Evolutionary conservation across 169 alveolate species (phyloP).

Genomic region (Babesia bovis): DNA sequence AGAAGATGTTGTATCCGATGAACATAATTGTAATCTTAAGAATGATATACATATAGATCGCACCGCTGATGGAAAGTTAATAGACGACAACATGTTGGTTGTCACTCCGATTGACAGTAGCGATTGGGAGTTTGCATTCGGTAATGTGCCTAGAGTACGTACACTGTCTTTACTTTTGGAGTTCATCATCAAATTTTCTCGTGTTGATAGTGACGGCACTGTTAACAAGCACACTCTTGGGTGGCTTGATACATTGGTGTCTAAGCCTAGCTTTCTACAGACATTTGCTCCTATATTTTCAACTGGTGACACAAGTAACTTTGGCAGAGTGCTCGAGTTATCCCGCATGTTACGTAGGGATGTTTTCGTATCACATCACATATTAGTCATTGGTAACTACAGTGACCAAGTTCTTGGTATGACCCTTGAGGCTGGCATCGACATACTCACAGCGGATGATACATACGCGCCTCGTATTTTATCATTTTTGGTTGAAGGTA

Average conservation of each 20-base stretch:
- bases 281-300: constrained; percentile 22
- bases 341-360: constrained; percentile 31
- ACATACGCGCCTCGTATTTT: background rate
- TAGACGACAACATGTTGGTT: background rate
- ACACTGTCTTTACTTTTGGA: constrained; percentile 30
- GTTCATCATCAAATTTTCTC: constrained; percentile 3
- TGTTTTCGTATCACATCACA: constrained; percentile 21
- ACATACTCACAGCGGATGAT: constrained; percentile 7
- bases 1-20: background rate
- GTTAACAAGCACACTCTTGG: constrained; percentile 29
- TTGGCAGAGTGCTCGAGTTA: constrained; percentile 16
- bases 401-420: constrained; percentile 12
- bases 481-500: constrained; percentile 27
- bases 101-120: background rate
- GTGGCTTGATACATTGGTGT: constrained; percentile 33
- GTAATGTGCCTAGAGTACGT: constrained; percentile 32
- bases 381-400: background rate
- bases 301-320: constrained; percentile 25
- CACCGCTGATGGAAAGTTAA: background rate
- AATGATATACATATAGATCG: background rate
- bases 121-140: constrained; percentile 32
- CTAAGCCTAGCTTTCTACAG: constrained; percentile 28
- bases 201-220: constrained; percentile 1
- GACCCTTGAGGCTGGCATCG: constrained; percentile 19
- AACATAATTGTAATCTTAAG: no score